These are phyloP conservation scores for Pseudogymnoascus sp. DNA, from an alignment of 2,329 filamentous ascomycete species.

Conservation along the genomic window DNA sequence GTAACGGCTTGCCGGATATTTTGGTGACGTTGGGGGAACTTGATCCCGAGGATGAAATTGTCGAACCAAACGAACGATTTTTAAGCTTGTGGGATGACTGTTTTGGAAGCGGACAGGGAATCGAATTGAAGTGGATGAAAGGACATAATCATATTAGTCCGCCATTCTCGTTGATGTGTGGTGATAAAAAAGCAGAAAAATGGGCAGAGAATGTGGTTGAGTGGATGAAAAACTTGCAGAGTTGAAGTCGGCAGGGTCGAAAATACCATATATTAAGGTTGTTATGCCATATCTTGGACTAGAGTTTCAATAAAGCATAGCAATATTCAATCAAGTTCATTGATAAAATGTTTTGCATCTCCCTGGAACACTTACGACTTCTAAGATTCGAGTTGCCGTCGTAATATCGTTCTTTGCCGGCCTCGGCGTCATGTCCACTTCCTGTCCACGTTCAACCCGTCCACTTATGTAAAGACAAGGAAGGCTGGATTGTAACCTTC, in stretches of 20 bases:
- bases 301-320: background rate
- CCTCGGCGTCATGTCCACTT: background rate
- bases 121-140: constrained; percentile 14
- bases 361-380: background rate
- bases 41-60: constrained; percentile 26
- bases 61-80: constrained; percentile 21
- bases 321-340: background rate
- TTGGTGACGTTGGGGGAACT: constrained; percentile 21
- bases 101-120: constrained; percentile 19
- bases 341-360: background rate
- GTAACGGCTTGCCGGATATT: constrained; percentile 16
- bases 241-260: background rate
- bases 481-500: background rate
- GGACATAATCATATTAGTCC: constrained; percentile 28
- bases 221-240: constrained; percentile 19
- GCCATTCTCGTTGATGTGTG: constrained; percentile 19
- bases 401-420: background rate
- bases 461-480: background rate
- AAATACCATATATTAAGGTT: background rate
- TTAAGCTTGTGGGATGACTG: constrained; percentile 18
- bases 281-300: background rate
- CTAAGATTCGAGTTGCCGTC: background rate
- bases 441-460: background rate
- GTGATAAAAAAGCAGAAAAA: constrained; percentile 21
- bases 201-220: constrained; percentile 23